Percentiles rank a stretch among this genome's conserved stretches.
Evolutionary conservation across 2,329 filamentous ascomycete genomes (phyloP).

Genomic region (Cordyceps pruinosa): DNA sequence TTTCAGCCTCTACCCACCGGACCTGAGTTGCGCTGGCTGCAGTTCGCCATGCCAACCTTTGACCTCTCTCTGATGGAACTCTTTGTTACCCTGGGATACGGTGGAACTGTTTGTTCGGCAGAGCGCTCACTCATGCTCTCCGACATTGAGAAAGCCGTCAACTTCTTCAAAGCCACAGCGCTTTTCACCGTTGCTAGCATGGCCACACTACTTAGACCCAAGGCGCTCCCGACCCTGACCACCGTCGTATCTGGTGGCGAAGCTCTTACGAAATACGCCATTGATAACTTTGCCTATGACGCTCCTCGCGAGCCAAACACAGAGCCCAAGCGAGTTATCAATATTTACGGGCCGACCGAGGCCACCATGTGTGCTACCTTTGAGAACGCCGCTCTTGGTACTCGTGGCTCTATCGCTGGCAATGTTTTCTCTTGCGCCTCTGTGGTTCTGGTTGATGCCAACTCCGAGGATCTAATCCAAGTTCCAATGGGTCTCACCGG

Average conservation of each 20-base stretch:
- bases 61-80: constrained; percentile 13
- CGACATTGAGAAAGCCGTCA: constrained; percentile 9
- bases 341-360: constrained; percentile 13
- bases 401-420: constrained; percentile 9
- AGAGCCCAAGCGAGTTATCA: constrained; percentile 8
- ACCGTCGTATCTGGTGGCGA: constrained; percentile 11
- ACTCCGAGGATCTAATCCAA: constrained; percentile 3
- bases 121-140: constrained; percentile 13
- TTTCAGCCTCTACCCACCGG: constrained; percentile 7
- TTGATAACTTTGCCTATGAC: constrained; percentile 12
- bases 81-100: constrained; percentile 8
- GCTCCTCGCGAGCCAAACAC: constrained; percentile 4
- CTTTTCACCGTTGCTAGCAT: constrained; percentile 11
- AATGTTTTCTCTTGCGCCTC: constrained; percentile 7
- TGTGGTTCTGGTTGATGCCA: constrained; percentile 9
- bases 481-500: constrained; percentile 10
- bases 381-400: constrained; percentile 1
- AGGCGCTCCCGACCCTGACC: constrained; percentile 10
- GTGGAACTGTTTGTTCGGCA: constrained; percentile 12
- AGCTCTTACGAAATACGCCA: constrained; percentile 7
- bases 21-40: constrained; percentile 10
- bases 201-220: constrained; percentile 10
- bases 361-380: constrained; percentile 10
- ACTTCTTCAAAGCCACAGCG: constrained; percentile 11
- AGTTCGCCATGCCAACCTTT: constrained; percentile 12